Conservation (phyloP, 352 stramenopile species). For the Aphanomyces cochlioides region DNA sequence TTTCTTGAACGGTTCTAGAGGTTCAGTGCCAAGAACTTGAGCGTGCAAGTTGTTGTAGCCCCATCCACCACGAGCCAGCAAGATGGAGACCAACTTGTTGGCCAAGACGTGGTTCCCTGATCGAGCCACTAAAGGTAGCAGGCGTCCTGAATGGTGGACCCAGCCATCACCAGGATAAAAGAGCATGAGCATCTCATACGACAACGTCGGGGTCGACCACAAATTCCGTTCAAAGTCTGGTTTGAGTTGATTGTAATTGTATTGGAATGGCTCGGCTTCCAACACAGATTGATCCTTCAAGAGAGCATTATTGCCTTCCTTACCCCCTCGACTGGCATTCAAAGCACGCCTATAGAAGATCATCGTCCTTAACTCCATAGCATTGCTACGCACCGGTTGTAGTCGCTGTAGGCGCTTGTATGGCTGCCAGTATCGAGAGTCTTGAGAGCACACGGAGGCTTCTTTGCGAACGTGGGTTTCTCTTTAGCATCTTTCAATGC, state of each 20-base stretch:
- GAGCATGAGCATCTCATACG: conserved; percentile 19
- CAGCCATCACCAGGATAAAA: conserved; percentile 20
- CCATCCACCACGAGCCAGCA: conserved; percentile 51
- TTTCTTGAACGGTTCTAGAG: conserved; percentile 42
- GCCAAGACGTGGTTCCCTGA: conserved; percentile 48
- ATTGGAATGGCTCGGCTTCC: not conserved
- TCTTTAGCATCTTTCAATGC: not conserved
- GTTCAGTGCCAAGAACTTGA: conserved; percentile 48
- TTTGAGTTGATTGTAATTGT: not conserved
- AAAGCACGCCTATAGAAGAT: conserved; percentile 41
- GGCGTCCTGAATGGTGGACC: not conserved
- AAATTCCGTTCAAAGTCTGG: not conserved
- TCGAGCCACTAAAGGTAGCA: conserved; percentile 34
- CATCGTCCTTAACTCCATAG: not conserved
- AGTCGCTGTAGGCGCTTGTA: conserved; percentile 74
- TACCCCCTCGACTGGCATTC: conserved; percentile 73
- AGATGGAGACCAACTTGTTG: conserved; percentile 50
- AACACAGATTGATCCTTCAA: conserved; percentile 38
- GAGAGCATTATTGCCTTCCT: conserved; percentile 74
- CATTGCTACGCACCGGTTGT: conserved; percentile 45
- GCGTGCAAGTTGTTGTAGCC: conserved; percentile 60
- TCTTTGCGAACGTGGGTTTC: conserved; percentile 32
- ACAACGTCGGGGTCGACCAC: conserved; percentile 2
- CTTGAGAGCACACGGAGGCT: conserved; percentile 52
- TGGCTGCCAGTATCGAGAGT: conserved; percentile 71